Conservation (phyloP, 108 stramenopile genomes). For the Conticribra weissflogii region DNA sequence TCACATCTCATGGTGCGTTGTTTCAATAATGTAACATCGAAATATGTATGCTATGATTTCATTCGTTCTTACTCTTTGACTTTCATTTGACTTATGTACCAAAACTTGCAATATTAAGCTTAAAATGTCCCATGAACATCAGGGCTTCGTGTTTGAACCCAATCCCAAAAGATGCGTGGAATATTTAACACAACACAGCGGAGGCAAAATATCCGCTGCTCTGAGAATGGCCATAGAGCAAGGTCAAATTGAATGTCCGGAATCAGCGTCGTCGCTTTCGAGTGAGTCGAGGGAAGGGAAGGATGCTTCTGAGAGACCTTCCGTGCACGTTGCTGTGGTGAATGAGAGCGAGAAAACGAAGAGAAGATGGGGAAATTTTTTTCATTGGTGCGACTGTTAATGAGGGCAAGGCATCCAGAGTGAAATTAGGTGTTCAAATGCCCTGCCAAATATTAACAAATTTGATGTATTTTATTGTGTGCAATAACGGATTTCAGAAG, state of each 20-base stretch:
- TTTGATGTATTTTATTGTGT: too few relatives aligned
- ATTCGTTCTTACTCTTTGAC: neutral
- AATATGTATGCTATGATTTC: neutral
- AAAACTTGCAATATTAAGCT: slow-evolving; percentile 28
- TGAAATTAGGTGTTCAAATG: too few relatives aligned
- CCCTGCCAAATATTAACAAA: too few relatives aligned
- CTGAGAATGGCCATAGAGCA: slow-evolving; percentile 55
- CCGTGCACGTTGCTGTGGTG: neutral
- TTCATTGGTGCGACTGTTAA: neutral
- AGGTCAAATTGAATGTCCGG: slow-evolving; percentile 20
- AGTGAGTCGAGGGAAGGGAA: neutral
- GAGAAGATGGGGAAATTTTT: neutral
- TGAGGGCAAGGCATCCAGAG: too few relatives aligned
- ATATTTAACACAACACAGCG: slow-evolving; percentile 61
- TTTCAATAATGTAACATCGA: neutral
- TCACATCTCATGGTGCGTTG: slow-evolving; percentile 20
- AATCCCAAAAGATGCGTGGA: slow-evolving; percentile 47
- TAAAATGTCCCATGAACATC: slow-evolving; percentile 78
- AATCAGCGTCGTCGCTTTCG: neutral
- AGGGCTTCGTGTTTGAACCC: slow-evolving; percentile 78
- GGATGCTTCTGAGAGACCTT: neutral
- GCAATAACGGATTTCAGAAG: too few relatives aligned
- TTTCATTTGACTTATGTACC: too few relatives aligned
- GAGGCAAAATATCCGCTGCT: slow-evolving; percentile 70
- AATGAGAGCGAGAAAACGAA: neutral